Conservation (phyloP, 2,329 filamentous ascomycete genomes). For the Escovopsis sp. region DNA sequence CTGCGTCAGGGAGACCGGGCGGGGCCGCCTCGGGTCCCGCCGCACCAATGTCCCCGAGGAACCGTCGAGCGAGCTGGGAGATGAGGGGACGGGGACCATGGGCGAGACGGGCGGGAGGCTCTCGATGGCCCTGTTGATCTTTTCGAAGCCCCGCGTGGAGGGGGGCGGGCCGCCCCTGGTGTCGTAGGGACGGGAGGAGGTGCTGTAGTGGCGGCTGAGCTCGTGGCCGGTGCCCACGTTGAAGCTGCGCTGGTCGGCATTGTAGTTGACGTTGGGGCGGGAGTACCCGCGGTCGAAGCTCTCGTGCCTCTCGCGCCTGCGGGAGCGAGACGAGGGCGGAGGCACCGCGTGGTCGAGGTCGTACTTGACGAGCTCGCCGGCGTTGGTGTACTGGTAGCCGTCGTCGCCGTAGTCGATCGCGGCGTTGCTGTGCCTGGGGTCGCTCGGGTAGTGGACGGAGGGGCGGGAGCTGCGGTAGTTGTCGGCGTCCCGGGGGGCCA, state of each 20-base stretch:
- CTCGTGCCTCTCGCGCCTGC: slow-evolving; percentile 38
- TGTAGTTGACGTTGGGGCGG: slow-evolving; percentile 39
- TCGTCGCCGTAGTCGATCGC: slow-evolving; percentile 41
- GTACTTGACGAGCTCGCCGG: slow-evolving; percentile 45
- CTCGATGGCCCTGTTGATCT: slow-evolving; percentile 42
- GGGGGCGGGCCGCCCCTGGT: slow-evolving; percentile 44
- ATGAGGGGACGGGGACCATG: slow-evolving; percentile 24
- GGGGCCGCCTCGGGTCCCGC: slow-evolving; percentile 17
- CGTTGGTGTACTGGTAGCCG: slow-evolving; percentile 50
- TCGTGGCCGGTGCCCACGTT: slow-evolving; percentile 33
- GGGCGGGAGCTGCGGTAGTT: slow-evolving; percentile 33
- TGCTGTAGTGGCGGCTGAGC: slow-evolving; percentile 27
- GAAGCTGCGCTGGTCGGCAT: slow-evolving; percentile 29
- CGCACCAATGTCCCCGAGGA: slow-evolving; percentile 8
- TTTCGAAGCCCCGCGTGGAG: slow-evolving; percentile 56
- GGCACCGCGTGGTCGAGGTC: slow-evolving; percentile 43
- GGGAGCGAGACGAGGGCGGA: slow-evolving; percentile 19
- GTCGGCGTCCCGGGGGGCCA: slow-evolving; percentile 26
- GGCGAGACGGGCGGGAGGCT: slow-evolving; percentile 28
- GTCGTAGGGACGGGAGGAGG: slow-evolving; percentile 22
- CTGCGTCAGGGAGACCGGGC: slow-evolving; percentile 39
- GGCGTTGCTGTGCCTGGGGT: slow-evolving; percentile 27
- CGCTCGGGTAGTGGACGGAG: slow-evolving; percentile 29
- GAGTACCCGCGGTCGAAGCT: slow-evolving; percentile 41
- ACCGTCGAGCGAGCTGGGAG: slow-evolving; percentile 14